Evolutionary conservation across 2,329 filamentous ascomycete species (phyloP), one percentile per base, ranked within the genome.

Genomic region (Fusarium cyanostomum): DNA sequence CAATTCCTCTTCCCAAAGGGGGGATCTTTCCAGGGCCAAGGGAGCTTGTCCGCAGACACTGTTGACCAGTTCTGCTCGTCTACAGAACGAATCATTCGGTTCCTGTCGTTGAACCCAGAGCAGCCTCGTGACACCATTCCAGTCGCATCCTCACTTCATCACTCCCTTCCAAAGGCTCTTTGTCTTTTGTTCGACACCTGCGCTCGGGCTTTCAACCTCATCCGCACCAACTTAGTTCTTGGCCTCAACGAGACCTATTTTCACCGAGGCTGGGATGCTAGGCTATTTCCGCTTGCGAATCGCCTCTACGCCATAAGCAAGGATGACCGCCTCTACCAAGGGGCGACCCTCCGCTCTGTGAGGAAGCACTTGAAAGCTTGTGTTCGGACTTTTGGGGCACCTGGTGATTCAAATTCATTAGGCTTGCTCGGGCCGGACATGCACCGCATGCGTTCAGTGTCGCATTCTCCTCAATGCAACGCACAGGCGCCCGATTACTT

Each of bases 141-240:
- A 31, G 24, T 59, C 13, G 59, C 62, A 8, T 56, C 69, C 1
- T 64, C 67, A 3, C 62, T 73, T 11, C 64, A 62, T 9, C 60
- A 69, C 21, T 64, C 63, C 3, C 71, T 75, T 12, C 70, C 73
- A 2, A 63, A 68, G 21, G 61, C 73, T 8, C 68, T 74, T 18
- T 70, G 69, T 24, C 64, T 72, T n/a, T 68, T 74, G 1, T 52
- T 77, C 1, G 73, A 74, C 31, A 71, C 73, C 4, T 76, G 73
- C 33, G 68, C 74, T 15, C 64, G 72, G 10, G 73, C 71, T 8
- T 52, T 76, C n/a, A 56, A 50, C 31, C 56, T 66, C 16, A 57
- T 75, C 28, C 52, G 70, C n/a, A 31, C 51, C 16, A 70, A 59
- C 28, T 15, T 62, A 6, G 51, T 45, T 15, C 45, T 64, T n/a